phyloP scores from a whole-genome alignment of 345 rosid genomes.

The Rhodomyrtus tomentosa region DNA sequence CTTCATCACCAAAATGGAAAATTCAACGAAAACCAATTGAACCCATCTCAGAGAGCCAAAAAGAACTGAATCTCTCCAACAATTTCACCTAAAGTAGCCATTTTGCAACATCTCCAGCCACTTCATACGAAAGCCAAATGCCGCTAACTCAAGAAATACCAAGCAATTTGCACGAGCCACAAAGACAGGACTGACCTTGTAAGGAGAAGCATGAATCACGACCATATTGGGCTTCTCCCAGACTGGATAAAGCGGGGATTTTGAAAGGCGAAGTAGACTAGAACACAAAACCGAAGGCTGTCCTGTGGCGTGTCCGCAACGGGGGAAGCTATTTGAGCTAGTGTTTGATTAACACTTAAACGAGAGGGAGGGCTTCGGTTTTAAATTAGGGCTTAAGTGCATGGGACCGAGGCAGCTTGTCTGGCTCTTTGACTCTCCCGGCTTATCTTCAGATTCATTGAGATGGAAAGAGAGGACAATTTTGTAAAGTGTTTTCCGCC shows the following conservation, averaged over 20 bases:
- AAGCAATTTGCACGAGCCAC: background rate
- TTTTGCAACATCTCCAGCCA: background rate
- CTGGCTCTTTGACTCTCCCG: background rate
- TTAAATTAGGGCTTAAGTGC: background rate
- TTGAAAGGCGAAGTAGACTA: background rate
- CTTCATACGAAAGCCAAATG: background rate
- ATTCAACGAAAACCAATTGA: background rate
- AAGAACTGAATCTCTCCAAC: background rate
- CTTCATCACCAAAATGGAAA: background rate
- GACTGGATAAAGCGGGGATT: background rate
- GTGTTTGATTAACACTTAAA: background rate
- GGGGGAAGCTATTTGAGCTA: background rate
- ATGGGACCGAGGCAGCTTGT: background rate
- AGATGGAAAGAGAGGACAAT: background rate
- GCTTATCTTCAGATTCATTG: background rate
- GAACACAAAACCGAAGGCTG: too few species aligned
- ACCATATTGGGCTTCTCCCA: conserved; percentile 10
- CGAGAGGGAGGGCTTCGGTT: background rate
- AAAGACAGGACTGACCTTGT: conserved; percentile 20
- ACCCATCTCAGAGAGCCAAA: background rate
- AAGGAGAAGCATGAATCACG: conserved; percentile 57
- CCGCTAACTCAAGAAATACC: background rate
- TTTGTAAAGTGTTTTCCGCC: background rate
- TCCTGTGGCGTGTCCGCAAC: too few species aligned
- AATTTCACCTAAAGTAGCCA: background rate